Evolutionary conservation across 1,139 yeast genomes (phyloP).

Genomic region (Lodderomyces parapsilosis): DNA sequence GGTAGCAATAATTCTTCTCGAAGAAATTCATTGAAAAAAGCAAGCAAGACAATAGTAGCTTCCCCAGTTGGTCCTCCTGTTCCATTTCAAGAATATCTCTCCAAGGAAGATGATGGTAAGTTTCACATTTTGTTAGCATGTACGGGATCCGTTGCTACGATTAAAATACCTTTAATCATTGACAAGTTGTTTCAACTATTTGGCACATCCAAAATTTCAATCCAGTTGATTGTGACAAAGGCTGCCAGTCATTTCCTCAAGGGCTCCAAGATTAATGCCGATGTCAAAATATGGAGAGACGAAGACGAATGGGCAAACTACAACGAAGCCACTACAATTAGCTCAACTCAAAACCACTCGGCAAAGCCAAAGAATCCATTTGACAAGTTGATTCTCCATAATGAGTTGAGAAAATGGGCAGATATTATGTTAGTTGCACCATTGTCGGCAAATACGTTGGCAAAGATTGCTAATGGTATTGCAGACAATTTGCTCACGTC

Average conservation of each 20-base stretch:
- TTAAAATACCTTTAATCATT: slow-evolving; percentile 83
- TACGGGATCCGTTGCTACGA: slow-evolving; percentile 95
- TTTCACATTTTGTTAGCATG: slow-evolving; percentile 87
- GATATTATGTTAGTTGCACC: slow-evolving; percentile 91
- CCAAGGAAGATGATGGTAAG: slow-evolving; percentile 75
- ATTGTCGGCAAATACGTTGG: slow-evolving; percentile 87
- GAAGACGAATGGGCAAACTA: slow-evolving; percentile 83
- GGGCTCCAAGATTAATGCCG: slow-evolving; percentile 75
- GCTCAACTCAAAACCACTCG: slow-evolving; percentile 2
- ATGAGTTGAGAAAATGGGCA: slow-evolving; percentile 93
- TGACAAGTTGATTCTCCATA: slow-evolving; percentile 65
- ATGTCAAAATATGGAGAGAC: slow-evolving; percentile 91
- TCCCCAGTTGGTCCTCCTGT: slow-evolving; percentile 68
- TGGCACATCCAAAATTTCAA: slow-evolving; percentile 67
- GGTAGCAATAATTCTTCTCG: slow-evolving; percentile 17
- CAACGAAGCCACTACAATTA: slow-evolving; percentile 29
- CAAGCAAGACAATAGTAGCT: slow-evolving; percentile 40
- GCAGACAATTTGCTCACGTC: slow-evolving; percentile 87
- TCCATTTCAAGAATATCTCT: slow-evolving; percentile 70
- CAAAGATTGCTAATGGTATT: slow-evolving; percentile 86
- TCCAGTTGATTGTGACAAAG: slow-evolving; percentile 82
- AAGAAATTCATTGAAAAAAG: slow-evolving; percentile 22
- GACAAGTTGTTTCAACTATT: slow-evolving; percentile 77
- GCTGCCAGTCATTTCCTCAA: slow-evolving; percentile 80
- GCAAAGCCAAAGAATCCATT: slow-evolving; percentile 38